Conservation (phyloP, 345 rosid species). For the Camelina sativa region DNA sequence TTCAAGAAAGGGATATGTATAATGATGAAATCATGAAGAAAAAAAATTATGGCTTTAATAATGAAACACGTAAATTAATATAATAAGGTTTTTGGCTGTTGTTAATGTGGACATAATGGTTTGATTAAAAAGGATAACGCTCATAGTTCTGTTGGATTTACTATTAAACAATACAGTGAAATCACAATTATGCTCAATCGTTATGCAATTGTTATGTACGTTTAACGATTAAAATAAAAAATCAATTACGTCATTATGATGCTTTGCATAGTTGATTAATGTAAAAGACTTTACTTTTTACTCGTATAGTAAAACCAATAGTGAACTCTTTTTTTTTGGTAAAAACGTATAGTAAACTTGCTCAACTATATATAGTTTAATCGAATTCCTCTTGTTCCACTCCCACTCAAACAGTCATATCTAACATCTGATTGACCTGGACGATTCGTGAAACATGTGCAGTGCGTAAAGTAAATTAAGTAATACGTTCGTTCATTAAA, state of each 20-base stretch:
- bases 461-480: too few relatives aligned
- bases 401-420: not conserved
- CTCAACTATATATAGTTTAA: too few relatives aligned
- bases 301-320: too few relatives aligned
- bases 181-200: not conserved
- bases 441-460: not conserved
- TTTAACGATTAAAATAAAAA: not conserved
- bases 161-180: not conserved
- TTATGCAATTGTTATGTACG: not conserved
- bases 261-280: not conserved
- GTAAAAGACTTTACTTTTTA: too few relatives aligned
- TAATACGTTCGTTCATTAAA: too few relatives aligned
- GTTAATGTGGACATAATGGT: not conserved
- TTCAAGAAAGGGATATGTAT: not conserved
- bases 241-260: not conserved
- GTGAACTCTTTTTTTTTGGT: too few relatives aligned
- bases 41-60: not conserved
- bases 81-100: too few relatives aligned
- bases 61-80: too few relatives aligned
- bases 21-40: not conserved
- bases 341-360: too few relatives aligned
- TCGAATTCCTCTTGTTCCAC: not conserved
- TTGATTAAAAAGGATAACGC: not conserved
- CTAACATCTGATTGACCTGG: not conserved
- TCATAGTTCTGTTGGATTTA: not conserved